A percentile compares a stretch with the other conserved stretches of the same genome.
These are phyloP conservation scores for Linderina pennispora DNA, from an alignment of 192 early-diverging fungal genomes.

Conservation along the genomic window DNA sequence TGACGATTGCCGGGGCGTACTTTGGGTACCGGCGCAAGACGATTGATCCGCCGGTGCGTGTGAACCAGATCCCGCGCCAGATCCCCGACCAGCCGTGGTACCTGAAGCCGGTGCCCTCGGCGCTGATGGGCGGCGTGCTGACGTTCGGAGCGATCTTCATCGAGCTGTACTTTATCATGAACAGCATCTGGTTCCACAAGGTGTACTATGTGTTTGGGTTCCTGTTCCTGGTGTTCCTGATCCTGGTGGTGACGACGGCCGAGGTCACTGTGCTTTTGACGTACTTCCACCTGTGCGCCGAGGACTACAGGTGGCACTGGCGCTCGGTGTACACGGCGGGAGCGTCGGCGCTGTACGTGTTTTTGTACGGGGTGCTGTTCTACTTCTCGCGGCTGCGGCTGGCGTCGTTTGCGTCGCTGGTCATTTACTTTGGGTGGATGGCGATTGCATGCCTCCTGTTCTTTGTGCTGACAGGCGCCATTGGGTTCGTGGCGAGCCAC, in stretches of 20 bases:
- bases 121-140: slow-evolving; percentile 77
- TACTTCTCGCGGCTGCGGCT: slow-evolving; percentile 75
- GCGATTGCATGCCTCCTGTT: slow-evolving; percentile 67
- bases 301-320: slow-evolving; percentile 89
- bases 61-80: slow-evolving; percentile 91
- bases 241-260: slow-evolving; percentile 77
- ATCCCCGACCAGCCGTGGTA: slow-evolving; percentile 84
- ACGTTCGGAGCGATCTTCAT: slow-evolving; percentile 94
- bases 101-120: slow-evolving; percentile 64
- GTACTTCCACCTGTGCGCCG: slow-evolving; percentile 85
- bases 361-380: slow-evolving; percentile 84
- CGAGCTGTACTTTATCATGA: slow-evolving; percentile 95
- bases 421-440: slow-evolving; percentile 91
- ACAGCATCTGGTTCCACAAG: slow-evolving; percentile 88
- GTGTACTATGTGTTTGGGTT: slow-evolving; percentile 95
- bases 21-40: slow-evolving; percentile 61
- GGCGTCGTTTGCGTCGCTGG: slow-evolving; percentile 66
- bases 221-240: slow-evolving; percentile 79
- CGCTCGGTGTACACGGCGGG: slow-evolving; percentile 80
- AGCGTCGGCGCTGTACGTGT: slow-evolving; percentile 80
- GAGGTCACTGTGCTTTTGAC: slow-evolving; percentile 84
- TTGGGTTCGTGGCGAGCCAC: slow-evolving; percentile 74
- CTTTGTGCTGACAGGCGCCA: slow-evolving; percentile 70
- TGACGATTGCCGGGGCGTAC: slow-evolving; percentile 72
- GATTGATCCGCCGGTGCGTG: slow-evolving; percentile 71